Evolutionary conservation across 192 early-diverging fungal genomes (phyloP).

Genomic region (Backusella morwellensis): DNA sequence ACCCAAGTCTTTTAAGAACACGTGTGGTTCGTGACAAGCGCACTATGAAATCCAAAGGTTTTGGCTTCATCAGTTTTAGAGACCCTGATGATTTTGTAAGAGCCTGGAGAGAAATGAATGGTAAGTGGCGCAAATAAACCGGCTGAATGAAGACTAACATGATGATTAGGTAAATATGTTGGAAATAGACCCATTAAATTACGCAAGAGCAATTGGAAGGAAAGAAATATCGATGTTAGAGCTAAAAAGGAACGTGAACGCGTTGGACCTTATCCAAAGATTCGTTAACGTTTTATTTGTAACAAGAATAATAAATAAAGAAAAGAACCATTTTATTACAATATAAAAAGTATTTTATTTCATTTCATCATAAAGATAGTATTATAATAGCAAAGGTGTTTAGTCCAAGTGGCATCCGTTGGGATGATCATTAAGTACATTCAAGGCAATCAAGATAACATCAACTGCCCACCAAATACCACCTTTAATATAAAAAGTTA

Average conservation of each 20-base stretch:
- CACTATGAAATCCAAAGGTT: conserved; percentile 85
- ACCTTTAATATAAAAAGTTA: not conserved
- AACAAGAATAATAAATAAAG: not conserved
- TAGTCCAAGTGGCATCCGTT: conserved; percentile 26
- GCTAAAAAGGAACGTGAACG: conserved; percentile 42
- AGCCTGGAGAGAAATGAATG: conserved; percentile 95
- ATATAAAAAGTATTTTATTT: not conserved
- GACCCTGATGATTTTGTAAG: conserved; percentile 89
- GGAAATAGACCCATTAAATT: conserved; percentile 94
- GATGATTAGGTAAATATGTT: conserved; percentile 80
- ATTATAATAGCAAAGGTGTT: not conserved
- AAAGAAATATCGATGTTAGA: conserved; percentile 77
- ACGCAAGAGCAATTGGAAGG: conserved; percentile 90
- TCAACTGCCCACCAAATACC: conserved; percentile 50
- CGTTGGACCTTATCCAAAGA: conserved; percentile 35
- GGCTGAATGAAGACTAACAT: too few species aligned
- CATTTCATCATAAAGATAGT: not conserved
- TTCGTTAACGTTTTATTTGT: not conserved
- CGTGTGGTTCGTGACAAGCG: conserved; percentile 85
- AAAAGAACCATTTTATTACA: not conserved
- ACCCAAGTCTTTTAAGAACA: conserved; percentile 77
- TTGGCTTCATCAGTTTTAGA: conserved; percentile 92
- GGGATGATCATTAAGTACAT: conserved; percentile 30
- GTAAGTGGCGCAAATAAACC: conserved; percentile 36
- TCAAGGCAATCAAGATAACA: conserved; percentile 27